Evolutionary conservation across 225 moss, liverwort and hornwort species (phyloP), one percentile per base, ranked within the genome.

Genomic region (Neckera pumila): DNA sequence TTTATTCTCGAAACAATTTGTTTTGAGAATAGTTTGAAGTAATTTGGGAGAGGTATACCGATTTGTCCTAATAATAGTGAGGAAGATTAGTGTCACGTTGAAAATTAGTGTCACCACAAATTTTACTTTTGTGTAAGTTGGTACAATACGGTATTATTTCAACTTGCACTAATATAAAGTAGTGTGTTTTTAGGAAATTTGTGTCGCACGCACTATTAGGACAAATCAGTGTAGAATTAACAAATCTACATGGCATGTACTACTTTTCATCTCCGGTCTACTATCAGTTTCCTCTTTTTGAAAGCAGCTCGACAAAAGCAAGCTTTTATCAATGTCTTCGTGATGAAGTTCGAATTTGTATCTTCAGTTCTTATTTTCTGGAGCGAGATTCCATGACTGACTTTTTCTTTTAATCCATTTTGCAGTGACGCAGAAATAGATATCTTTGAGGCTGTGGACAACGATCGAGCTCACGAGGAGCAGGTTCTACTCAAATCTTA

Each of bases 351-450:
- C 11, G 38, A 79, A 63, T 82, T 86, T 71, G 33, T 83, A n/a
- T 38, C 57, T 22, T 72, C 47, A 57, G 57, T 79, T 17, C 49
- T 27, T 18, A 19, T n/a, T 36, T 62, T 38, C 62, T 80, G 75
- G 73, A 71, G 40, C 63, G 30, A 83, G 75, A 81, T 81, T 71
- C 58, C 57, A 31, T 90, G 21, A 17, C 73, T 90, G 77, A 90
- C 12, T 64, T 85, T 10, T 81, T 43, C 26, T 45, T 27, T 65
- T 74, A 17, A 21, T 33, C 66, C 38, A 38, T 86, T 69, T 70
- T 85, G 84, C 95, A 99, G 99, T 90, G 97, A 95, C 86, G 92
- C 95, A 79, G 99, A 99, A 90, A 96, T 99, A 60, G 99, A 99
- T 88, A 93, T 96, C 58, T 99, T 97, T 80, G 99, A 99, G 88